phyloP scores from a whole-genome alignment of 2,329 filamentous ascomycete genomes.

The Metarhizium rileyi region DNA sequence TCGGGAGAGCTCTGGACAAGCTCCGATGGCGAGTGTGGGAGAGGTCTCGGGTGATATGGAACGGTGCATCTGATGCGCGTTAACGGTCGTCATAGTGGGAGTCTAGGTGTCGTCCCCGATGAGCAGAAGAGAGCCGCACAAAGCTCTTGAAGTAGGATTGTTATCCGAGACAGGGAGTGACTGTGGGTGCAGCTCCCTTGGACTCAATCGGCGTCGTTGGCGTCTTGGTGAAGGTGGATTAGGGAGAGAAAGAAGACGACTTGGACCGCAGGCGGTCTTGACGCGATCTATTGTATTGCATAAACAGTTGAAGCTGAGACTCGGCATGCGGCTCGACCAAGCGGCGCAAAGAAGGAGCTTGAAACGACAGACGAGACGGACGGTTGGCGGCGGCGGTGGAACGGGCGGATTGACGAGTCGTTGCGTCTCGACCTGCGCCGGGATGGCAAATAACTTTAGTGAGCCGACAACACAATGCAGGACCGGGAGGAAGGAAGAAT shows the following conservation, averaged over 20 bases:
- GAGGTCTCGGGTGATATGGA: constrained; percentile 47
- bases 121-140: background rate
- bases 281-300: constrained; percentile 1
- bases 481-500: background rate
- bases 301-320: constrained; percentile 5
- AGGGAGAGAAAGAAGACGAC: background rate
- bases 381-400: background rate
- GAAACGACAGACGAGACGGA: background rate
- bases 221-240: background rate
- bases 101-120: background rate
- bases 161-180: background rate
- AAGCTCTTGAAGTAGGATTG: background rate
- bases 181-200: background rate
- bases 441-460: constrained; percentile 6
- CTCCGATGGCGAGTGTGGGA: constrained; percentile 53
- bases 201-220: background rate
- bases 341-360: constrained; percentile 4
- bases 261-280: constrained; percentile 5
- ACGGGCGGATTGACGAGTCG: background rate
- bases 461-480: constrained; percentile 3
- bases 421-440: constrained; percentile 3
- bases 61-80: constrained; percentile 18
- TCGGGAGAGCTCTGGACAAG: constrained; percentile 49
- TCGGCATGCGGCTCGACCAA: constrained; percentile 5
- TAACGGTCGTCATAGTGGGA: constrained; percentile 23